Evolutionary conservation across 2,329 filamentous ascomycete genomes (phyloP).

Genomic region (Lecanoromycetidae sp.): DNA sequence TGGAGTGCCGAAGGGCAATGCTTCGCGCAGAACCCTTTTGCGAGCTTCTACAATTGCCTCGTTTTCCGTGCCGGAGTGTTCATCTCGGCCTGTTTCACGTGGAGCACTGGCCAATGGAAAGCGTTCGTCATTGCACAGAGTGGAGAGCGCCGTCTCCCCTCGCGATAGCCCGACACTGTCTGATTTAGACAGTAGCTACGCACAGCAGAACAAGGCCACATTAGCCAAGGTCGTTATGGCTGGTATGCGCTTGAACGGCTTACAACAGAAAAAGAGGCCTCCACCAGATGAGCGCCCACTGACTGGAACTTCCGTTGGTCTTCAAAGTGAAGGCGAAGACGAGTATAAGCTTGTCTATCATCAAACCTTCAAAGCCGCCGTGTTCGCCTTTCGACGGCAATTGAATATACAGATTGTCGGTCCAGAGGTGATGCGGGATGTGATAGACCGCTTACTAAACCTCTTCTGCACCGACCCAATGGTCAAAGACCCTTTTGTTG

Average conservation of each 20-base stretch:
- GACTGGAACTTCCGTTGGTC: not conserved
- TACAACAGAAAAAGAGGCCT: slow-evolving; percentile 31
- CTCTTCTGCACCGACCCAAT: slow-evolving; percentile 34
- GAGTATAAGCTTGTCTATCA: slow-evolving; percentile 43
- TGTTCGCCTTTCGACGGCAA: slow-evolving; percentile 35
- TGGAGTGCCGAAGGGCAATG: not conserved
- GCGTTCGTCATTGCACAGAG: slow-evolving; percentile 17
- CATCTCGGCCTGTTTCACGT: slow-evolving; percentile 3
- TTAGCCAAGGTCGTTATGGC: slow-evolving; percentile 41
- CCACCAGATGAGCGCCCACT: not conserved
- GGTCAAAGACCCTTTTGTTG: not conserved
- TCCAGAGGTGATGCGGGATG: slow-evolving; percentile 33
- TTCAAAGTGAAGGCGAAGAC: slow-evolving; percentile 28
- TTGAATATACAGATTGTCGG: slow-evolving; percentile 29
- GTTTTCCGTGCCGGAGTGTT: not conserved
- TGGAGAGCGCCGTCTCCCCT: slow-evolving; percentile 17
- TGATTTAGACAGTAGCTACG: slow-evolving; percentile 26
- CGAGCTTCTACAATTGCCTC: slow-evolving; percentile 7
- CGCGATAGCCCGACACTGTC: slow-evolving; percentile 11
- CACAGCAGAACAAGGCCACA: slow-evolving; percentile 37
- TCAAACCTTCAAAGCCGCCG: slow-evolving; percentile 38
- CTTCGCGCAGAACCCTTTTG: not conserved
- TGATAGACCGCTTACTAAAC: slow-evolving; percentile 35
- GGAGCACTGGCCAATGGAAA: slow-evolving; percentile 6
- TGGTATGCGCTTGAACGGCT: slow-evolving; percentile 40